Evolutionary conservation across 2,329 filamentous ascomycete genomes (phyloP), one percentile per base, ranked within the genome.

Genomic region (Cladophialophora yegresii): DNA sequence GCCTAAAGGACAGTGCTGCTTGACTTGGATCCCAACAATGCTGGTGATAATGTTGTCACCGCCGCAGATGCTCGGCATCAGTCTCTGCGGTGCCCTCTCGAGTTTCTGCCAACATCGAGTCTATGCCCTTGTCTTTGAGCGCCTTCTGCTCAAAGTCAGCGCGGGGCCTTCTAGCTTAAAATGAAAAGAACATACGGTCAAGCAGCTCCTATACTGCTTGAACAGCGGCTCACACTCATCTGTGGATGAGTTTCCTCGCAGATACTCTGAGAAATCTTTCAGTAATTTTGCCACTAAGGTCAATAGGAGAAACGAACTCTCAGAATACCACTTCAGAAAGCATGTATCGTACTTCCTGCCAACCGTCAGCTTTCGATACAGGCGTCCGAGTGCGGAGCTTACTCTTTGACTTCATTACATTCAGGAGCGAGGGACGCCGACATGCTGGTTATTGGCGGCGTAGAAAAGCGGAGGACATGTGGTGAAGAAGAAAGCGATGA

Each of bases 321-420:
- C 95, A 75, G 93, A 97, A 78, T 99, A 99, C 95, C 95, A 99
- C 80, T 96, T 98, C 69, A 99, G 81, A 76, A 99, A 99, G 80
- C 95, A 99, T 58, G 89, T 93, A 77, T 99, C 95, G 76, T 99
- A 99, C 72, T 89, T 91, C 76, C 93, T 97, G 67, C 50, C 60
- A 62, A 43, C 66, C 7, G 16, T 59, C n/a, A 59, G 57, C 45
- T 53, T 13, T 6, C 13, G 16, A 32, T n/a, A 16, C 12, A 30
- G 8, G 5, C n/a, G 28, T 10, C 2, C 12, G 23, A 20, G 30
- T 20, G 13, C 30, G 58, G 5, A 76, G 36, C 87, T 73, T 80
- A 97, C 93, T 97, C 93, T 80, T 98, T 98, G 70, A 93, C 86
- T 74, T 96, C 89, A 72, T 97, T 97, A 77, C 93, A 98, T 78